A percentile compares a stretch with the other conserved stretches of the same genome.
Evolutionary conservation across 2,329 filamentous ascomycete species (phyloP).

Genomic region (Eutypa lata): DNA sequence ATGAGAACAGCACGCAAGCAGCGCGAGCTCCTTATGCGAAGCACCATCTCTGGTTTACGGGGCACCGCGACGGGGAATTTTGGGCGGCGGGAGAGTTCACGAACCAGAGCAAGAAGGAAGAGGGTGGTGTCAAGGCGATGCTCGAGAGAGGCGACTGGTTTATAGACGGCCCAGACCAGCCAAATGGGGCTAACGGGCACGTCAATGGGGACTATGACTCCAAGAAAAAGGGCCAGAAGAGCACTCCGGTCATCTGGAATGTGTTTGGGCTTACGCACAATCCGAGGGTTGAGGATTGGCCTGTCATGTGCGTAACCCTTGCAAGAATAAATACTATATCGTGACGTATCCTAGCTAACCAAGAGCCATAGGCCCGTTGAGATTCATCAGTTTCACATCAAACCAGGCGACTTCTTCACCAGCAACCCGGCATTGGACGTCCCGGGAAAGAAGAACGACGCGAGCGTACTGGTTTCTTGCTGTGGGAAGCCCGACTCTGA

Average conservation of each 20-base stretch:
- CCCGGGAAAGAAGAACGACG: conserved; percentile 34
- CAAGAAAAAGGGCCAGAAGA: conserved; percentile 34
- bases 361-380: conserved; percentile 40
- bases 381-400: conserved; percentile 43
- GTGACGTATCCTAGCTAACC: no score
- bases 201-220: conserved; percentile 1
- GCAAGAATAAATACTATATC: not conserved
- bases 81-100: conserved; percentile 51
- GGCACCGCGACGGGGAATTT: conserved; percentile 46
- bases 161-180: conserved; percentile 20
- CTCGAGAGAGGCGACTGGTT: conserved; percentile 46
- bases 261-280: conserved; percentile 49
- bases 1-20: conserved; percentile 39
- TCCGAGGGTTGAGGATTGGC: conserved; percentile 47
- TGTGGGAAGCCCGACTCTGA: conserved; percentile 11
- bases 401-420: conserved; percentile 44
- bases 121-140: conserved; percentile 45
- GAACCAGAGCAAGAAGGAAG: conserved; percentile 43
- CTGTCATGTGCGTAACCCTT: conserved; percentile 41
- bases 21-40: conserved; percentile 42
- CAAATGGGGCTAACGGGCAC: conserved; percentile 9
- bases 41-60: conserved; percentile 48
- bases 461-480: conserved; percentile 38
- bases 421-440: conserved; percentile 46
- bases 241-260: conserved; percentile 52